phyloP scores from a whole-genome alignment of 2,329 filamentous ascomycete species.

The Stagonosporopsis chrysanthemi region DNA sequence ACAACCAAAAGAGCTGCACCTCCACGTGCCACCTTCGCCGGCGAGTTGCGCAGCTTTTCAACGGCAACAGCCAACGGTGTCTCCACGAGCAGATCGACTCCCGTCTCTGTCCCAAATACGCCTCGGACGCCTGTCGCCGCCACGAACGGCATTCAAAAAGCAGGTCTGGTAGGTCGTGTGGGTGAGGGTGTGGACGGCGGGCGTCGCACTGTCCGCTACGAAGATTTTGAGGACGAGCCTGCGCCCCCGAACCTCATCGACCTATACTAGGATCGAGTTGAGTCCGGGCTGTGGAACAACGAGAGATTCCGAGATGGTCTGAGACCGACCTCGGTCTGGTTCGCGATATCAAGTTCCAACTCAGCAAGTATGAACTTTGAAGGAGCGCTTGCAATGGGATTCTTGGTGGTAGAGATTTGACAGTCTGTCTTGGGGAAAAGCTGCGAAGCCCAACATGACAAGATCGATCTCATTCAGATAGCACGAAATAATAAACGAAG shows the following conservation, averaged over 20 bases:
- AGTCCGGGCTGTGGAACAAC: neutral
- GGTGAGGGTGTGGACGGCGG: conserved; percentile 8
- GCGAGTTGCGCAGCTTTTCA: conserved; percentile 1
- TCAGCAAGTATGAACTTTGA: neutral
- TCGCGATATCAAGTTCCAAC: too few relatives aligned
- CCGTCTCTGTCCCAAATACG: neutral
- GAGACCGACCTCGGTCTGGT: too few relatives aligned
- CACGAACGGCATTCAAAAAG: neutral
- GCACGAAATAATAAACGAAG: neutral
- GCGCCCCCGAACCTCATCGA: conserved; percentile 25
- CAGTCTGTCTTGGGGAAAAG: too few relatives aligned
- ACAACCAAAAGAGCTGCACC: neutral
- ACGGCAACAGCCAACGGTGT: neutral
- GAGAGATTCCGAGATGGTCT: neutral
- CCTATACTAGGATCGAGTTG: conserved; percentile 9
- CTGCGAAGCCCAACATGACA: too few relatives aligned
- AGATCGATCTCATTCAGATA: neutral
- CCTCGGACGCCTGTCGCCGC: neutral
- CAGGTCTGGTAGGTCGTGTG: neutral
- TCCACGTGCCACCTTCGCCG: conserved; percentile 5
- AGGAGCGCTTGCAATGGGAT: neutral
- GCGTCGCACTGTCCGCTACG: conserved; percentile 2
- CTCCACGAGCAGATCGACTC: neutral
- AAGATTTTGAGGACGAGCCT: conserved; percentile 1
- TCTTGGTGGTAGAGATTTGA: neutral